These are phyloP conservation scores for Crucihimalaya himalaica DNA, from an alignment of 345 rosid species.

Conservation along the genomic window DNA sequence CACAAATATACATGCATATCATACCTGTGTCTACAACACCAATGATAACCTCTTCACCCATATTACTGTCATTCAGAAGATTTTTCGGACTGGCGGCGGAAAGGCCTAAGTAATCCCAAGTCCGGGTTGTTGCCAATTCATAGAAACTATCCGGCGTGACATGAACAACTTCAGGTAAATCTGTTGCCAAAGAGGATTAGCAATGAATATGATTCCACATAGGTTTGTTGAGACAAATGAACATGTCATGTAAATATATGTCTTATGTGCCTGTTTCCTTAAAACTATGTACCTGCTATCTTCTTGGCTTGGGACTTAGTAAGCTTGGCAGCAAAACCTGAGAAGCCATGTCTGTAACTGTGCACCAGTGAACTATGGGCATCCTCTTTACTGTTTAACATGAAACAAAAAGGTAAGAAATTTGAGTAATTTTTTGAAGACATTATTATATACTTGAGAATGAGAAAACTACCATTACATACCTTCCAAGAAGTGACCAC, in stretches of 20 bases:
- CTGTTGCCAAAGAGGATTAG: conserved; percentile 28
- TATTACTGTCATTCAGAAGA: conserved; percentile 29
- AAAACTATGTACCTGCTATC: conserved; percentile 39
- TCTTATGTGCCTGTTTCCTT: not conserved
- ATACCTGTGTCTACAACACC: conserved; percentile 45
- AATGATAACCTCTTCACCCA: conserved; percentile 40
- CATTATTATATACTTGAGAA: not conserved
- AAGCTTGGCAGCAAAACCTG: conserved; percentile 57
- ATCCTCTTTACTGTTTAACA: conserved; percentile 41
- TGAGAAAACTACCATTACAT: not conserved
- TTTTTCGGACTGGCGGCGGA: conserved; percentile 33
- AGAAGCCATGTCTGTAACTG: conserved; percentile 50
- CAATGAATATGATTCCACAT: not conserved
- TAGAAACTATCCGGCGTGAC: conserved; percentile 43
- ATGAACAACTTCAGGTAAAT: conserved; percentile 48
- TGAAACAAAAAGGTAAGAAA: conserved; percentile 14
- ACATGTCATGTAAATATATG: not conserved
- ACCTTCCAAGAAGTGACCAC: conserved; percentile 42
- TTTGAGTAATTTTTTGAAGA: conserved; percentile 9
- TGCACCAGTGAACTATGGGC: conserved; percentile 49
- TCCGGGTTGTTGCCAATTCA: conserved; percentile 47
- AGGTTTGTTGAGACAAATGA: not conserved
- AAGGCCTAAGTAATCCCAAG: conserved; percentile 55
- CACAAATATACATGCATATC: not conserved
- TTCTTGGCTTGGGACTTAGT: conserved; percentile 47